These are phyloP conservation scores for Penicillium desertorum DNA, from an alignment of 495 filamentous ascomycete species.

Conservation along the genomic window DNA sequence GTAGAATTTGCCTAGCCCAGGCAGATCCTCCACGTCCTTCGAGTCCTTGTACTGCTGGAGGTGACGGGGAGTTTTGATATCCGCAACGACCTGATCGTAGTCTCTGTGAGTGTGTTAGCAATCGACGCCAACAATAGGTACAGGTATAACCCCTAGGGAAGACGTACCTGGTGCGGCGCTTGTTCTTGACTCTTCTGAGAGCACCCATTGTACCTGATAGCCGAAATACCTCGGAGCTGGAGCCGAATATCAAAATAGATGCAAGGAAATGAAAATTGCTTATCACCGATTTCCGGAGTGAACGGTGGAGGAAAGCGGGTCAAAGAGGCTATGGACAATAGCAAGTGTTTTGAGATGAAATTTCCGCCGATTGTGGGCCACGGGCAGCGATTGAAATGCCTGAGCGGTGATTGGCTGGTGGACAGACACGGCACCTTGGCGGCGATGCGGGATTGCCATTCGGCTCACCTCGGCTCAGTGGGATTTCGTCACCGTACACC, in stretches of 20 bases:
- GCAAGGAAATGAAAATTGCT: slow-evolving; percentile 29
- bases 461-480: slow-evolving; percentile 56
- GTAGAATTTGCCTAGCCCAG: slow-evolving; percentile 77
- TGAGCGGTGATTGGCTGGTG: slow-evolving; percentile 35
- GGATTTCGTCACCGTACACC: slow-evolving; percentile 35
- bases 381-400: slow-evolving; percentile 30
- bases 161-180: slow-evolving; percentile 57
- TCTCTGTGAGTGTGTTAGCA: slow-evolving; percentile 53
- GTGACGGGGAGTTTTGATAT: slow-evolving; percentile 73
- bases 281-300: slow-evolving; percentile 48
- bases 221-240: slow-evolving; percentile 21
- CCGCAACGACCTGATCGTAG: slow-evolving; percentile 83
- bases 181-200: slow-evolving; percentile 56
- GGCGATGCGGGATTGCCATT: slow-evolving; percentile 53
- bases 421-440: slow-evolving; percentile 39
- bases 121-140: not conserved
- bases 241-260: slow-evolving; percentile 17
- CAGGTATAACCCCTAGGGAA: not conserved
- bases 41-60: slow-evolving; percentile 71
- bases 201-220: slow-evolving; percentile 51
- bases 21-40: slow-evolving; percentile 82
- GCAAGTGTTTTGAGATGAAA: slow-evolving; percentile 24
- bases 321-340: slow-evolving; percentile 13
- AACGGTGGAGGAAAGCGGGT: slow-evolving; percentile 36
- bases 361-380: slow-evolving; percentile 37